phyloP scores from a whole-genome alignment of 2,329 filamentous ascomycete species.

The Colletotrichum liriopes region DNA sequence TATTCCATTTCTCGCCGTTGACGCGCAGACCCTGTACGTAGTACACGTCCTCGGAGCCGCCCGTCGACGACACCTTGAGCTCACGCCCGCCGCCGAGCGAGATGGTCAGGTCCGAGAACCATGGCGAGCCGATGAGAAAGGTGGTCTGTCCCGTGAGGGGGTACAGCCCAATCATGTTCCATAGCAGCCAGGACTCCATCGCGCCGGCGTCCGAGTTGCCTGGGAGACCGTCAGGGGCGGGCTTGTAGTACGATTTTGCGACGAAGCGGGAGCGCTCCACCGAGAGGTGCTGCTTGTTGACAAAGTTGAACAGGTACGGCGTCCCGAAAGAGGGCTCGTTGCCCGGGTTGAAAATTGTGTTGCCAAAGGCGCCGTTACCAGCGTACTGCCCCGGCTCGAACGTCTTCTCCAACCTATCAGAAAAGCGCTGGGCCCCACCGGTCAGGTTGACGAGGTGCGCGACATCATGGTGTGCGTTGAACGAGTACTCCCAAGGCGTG shows the following conservation, averaged over 20 bases:
- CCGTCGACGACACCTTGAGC: constrained; percentile 69
- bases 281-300: constrained; percentile 73
- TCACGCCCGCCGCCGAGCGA: constrained; percentile 69
- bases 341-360: constrained; percentile 76
- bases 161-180: constrained; percentile 79
- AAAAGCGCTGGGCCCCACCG: constrained; percentile 71
- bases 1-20: constrained; percentile 75
- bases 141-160: constrained; percentile 79
- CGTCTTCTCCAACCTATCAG: constrained; percentile 72
- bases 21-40: constrained; percentile 78
- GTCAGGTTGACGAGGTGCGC: constrained; percentile 66
- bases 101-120: constrained; percentile 74
- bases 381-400: constrained; percentile 66
- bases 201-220: constrained; percentile 81
- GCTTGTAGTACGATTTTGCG: constrained; percentile 72
- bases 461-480: constrained; percentile 79
- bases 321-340: constrained; percentile 79
- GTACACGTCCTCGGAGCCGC: constrained; percentile 63
- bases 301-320: constrained; percentile 80
- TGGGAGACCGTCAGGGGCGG: constrained; percentile 71
- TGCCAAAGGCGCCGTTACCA: constrained; percentile 60
- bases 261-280: constrained; percentile 72
- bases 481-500: constrained; percentile 76
- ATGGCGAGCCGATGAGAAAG: constrained; percentile 76
- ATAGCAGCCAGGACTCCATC: constrained; percentile 80